Base-by-base conservation (phyloP, 305 asterid genomes). In the Fraxinus latifolia region DNA sequence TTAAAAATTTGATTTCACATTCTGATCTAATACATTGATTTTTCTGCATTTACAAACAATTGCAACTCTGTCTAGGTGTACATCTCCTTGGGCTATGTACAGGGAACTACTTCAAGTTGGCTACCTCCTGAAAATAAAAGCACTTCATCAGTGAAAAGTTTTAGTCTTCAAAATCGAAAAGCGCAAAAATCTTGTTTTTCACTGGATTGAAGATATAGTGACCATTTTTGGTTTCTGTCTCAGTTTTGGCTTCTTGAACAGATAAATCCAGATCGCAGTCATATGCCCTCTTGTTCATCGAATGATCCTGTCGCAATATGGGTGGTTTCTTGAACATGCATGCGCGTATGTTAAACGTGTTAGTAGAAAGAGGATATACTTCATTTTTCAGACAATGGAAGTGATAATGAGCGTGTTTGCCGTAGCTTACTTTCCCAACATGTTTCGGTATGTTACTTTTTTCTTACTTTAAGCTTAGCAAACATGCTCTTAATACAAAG, bases 101-200 rank as follows among this genome's bases (percentile, higher is more conserved):
- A 75, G 74, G 84, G 79, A 76, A 79, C 80, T 70, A 81, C 85
- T 72, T 79, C 84, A 77, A 60, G 4, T 58, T 83, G 81, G 70
- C 44, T 58, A 8, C 62, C 67, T 5, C 77, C 34, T 47, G 74
- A 79, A 36, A 34, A 23, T 3, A 84, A 67, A 70, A 44, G 82
- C 29, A 76, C 74, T 82, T 77, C 85, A 1, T 75, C 82, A 9
- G 58, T 1, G 71, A 83, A 79, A 77, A 44, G 81, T 5, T 34
- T 72, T 6, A 67, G 17, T 79, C 73, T 39, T 72, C 74, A 2
- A 84, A 77, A 17, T 68, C 23, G 78, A 39, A 80, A 80, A 65
- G 76, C 67, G 72, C 80, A 78, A 1, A 80, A 23, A 65, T 78
- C 86, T 81, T 80, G 83, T 65, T 77, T 84, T 74, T 82, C 88